These are phyloP conservation scores for Tieghemostelium lacteum DNA, from an alignment of 78 protist species.

Conservation along the genomic window DNA sequence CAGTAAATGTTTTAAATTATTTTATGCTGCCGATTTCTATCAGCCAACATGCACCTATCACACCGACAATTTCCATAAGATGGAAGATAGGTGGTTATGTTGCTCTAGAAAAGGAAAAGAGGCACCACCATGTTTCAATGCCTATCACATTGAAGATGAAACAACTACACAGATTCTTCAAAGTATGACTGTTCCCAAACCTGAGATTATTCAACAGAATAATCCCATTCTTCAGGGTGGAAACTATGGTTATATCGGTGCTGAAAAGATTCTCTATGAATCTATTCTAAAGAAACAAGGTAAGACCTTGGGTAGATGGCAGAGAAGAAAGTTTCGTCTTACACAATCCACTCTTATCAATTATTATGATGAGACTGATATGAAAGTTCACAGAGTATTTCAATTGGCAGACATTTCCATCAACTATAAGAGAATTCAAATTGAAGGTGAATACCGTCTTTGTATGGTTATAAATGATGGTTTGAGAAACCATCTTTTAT, in stretches of 20 bases:
- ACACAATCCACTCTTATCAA: conserved; percentile 39
- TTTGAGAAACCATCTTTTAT: conserved; percentile 49
- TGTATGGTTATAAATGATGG: conserved; percentile 69
- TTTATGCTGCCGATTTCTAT: conserved; percentile 13
- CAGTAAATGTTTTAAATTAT: conserved; percentile 15
- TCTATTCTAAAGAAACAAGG: conserved; percentile 54
- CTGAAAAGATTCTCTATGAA: conserved; percentile 68
- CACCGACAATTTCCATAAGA: conserved; percentile 13
- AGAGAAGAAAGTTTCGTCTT: conserved; percentile 32
- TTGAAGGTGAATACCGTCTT: conserved; percentile 40
- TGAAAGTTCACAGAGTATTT: conserved; percentile 59
- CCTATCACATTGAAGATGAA: conserved; percentile 53
- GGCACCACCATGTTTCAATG: conserved; percentile 26
- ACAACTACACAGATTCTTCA: conserved; percentile 5
- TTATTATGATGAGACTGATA: conserved; percentile 52
- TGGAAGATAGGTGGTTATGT: conserved; percentile 37
- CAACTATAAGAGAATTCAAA: conserved; percentile 24
- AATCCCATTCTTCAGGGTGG: conserved; percentile 54
- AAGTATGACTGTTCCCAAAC: conserved; percentile 42
- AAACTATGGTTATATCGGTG: conserved; percentile 68
- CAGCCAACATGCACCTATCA: conserved; percentile 37
- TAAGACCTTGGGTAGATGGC: conserved; percentile 57
- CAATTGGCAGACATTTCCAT: conserved; percentile 53
- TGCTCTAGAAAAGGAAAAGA: conserved; percentile 46
- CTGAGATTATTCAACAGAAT: conserved; percentile 37